Evolutionary conservation across 2,329 filamentous ascomycete genomes (phyloP).

Genomic region (Fusarium graminum): DNA sequence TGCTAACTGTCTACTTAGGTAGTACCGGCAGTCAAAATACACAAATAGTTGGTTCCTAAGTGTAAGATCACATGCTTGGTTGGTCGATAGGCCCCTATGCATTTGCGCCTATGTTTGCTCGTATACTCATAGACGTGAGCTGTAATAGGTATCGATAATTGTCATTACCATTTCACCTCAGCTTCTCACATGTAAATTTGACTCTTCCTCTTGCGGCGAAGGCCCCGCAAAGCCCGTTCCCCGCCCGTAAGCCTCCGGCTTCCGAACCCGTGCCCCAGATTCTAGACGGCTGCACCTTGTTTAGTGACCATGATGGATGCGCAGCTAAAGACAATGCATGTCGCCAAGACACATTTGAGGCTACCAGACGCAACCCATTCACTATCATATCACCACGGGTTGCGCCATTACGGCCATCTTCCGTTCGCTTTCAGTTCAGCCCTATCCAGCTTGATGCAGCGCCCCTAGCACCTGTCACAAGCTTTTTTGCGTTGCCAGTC

Average conservation of each 20-base stretch:
- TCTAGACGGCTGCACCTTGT: conserved; percentile 19
- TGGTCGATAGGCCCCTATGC: neutral
- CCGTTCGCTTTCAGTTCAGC: conserved; percentile 42
- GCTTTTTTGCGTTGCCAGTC: neutral
- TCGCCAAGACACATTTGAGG: conserved; percentile 34
- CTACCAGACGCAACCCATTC: conserved; percentile 27
- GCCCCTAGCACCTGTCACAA: conserved; percentile 21
- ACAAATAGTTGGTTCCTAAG: neutral
- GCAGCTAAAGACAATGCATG: conserved; percentile 19
- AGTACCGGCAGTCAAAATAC: neutral
- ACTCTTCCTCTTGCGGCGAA: conserved; percentile 7
- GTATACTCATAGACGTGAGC: neutral
- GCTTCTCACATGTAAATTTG: conserved; percentile 36
- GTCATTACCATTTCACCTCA: conserved; percentile 3
- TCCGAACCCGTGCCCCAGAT: conserved; percentile 33
- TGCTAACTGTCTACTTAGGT: no score
- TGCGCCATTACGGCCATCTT: conserved; percentile 46
- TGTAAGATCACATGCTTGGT: neutral
- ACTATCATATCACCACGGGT: conserved; percentile 13
- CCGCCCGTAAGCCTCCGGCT: conserved; percentile 18
- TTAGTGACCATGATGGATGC: conserved; percentile 27
- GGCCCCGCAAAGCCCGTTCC: conserved; percentile 27
- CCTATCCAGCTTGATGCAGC: conserved; percentile 30
- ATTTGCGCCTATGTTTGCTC: neutral
- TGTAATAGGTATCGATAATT: neutral